phyloP scores from a whole-genome alignment of 495 filamentous ascomycete genomes.

The Podospora pseudoanserina region DNA sequence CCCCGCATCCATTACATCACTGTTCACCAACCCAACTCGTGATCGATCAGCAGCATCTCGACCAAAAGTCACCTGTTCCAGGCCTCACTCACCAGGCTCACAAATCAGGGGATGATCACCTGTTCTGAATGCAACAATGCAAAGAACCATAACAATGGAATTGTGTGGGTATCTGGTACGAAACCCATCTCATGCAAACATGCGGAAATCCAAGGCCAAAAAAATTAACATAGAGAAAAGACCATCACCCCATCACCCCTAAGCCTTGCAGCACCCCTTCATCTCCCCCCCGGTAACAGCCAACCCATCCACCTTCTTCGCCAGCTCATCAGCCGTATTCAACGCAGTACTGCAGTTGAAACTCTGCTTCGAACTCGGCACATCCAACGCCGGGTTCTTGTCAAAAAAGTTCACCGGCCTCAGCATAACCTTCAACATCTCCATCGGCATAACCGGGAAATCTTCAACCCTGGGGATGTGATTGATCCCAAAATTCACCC shows the following conservation, averaged over 20 bases:
- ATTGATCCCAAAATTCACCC: constrained; percentile 59
- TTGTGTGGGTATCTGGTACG: no score
- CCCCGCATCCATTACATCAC: neutral
- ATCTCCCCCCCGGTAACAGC: neutral
- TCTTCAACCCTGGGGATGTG: constrained; percentile 51
- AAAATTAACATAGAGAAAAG: no score
- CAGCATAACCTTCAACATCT: constrained; percentile 48
- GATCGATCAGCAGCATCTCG: neutral
- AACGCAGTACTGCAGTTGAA: constrained; percentile 45
- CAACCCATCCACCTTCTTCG: neutral
- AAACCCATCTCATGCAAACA: no score
- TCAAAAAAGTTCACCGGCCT: constrained; percentile 74
- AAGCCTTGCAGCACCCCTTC: constrained; percentile 2
- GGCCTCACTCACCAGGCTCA: no score
- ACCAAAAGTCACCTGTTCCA: neutral
- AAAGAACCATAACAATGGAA: no score
- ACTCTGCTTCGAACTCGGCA: constrained; percentile 57
- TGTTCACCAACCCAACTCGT: neutral
- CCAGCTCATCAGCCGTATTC: constrained; percentile 6
- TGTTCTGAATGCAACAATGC: no score
- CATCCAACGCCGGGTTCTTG: constrained; percentile 70
- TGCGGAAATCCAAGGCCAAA: no score
- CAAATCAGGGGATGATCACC: no score
- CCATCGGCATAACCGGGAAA: constrained; percentile 51
- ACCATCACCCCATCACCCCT: no score